Conservation (phyloP, 495 filamentous ascomycete species). For the Massariosphaeria phaeospora region DNA sequence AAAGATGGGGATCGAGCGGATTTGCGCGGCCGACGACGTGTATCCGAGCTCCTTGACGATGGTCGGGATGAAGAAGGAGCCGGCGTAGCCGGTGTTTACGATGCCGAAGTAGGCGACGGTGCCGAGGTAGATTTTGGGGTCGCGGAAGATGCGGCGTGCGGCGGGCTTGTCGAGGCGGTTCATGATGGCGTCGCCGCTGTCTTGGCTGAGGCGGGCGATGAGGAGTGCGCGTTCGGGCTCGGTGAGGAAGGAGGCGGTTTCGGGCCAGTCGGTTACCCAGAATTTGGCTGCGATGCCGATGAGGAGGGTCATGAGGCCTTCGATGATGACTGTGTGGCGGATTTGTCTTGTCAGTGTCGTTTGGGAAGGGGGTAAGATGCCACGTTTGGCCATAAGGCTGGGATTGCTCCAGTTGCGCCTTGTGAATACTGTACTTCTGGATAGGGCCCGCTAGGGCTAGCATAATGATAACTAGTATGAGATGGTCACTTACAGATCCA, state of each 20-base stretch:
- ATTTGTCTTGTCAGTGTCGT: not conserved
- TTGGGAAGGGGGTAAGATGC: too few species aligned
- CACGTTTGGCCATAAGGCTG: too few species aligned
- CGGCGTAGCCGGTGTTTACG: conserved; percentile 36
- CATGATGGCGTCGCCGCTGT: conserved; percentile 40
- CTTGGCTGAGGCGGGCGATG: conserved; percentile 41
- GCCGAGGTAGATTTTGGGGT: conserved; percentile 38
- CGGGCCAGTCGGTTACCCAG: conserved; percentile 46
- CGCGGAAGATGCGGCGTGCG: conserved; percentile 30
- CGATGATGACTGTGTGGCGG: conserved; percentile 40
- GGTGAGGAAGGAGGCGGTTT: conserved; percentile 41
- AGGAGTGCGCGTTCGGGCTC: conserved; percentile 41
- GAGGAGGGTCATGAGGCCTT: conserved; percentile 43
- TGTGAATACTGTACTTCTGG: too few species aligned
- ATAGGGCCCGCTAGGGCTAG: too few species aligned
- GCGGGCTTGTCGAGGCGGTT: conserved; percentile 43
- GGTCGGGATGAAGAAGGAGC: conserved; percentile 36
- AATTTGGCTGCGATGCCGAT: conserved; percentile 41
- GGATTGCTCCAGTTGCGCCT: too few species aligned
- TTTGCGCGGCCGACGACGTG: conserved; percentile 33
- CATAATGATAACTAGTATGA: too few species aligned
- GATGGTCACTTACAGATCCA: conserved; percentile 49
- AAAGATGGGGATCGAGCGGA: conserved; percentile 41
- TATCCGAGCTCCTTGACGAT: conserved; percentile 36
- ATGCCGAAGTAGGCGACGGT: conserved; percentile 37